Base-by-base conservation (phyloP, 164 flowering plant species). In the Litsea cubeba region DNA sequence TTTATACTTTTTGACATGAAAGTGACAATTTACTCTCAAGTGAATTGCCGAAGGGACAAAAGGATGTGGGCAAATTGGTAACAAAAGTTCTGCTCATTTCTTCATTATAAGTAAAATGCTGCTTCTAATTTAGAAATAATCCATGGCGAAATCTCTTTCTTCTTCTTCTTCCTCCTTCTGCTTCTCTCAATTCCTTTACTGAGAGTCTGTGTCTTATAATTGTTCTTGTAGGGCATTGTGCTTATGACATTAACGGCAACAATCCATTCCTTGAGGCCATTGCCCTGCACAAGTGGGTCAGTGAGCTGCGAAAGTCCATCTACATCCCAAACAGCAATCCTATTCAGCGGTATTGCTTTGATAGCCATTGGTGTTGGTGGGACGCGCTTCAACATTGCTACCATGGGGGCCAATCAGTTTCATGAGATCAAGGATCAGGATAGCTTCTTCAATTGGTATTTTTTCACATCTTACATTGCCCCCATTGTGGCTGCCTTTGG, bases 381-480 rank as follows among this genome's bases (percentile, higher is more conserved):
- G 22, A 74, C 85, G 3, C 82, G 88, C 12, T 86, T 80, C 60
- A 82, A 80, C 0, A 30, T 70, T 1, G 88, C 82, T 1, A 75
- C 87, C 5, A 73, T 87, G 76, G 93, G 89, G 24, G 90, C 88
- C 0, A 71, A 82, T 28, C 90, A 86, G 74, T 81, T 84, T 15
- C 76, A 80, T 2, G 84, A 76, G 24, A 15, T 78, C 6, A 63
- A 77, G 17, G 74, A 85, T 26, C 85, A 76, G 57, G 77, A 51
- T 1, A 72, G 14, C 15, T 88, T 85, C 87, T 88, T 90, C 79
- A 87, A 86, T 46, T 87, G 88, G 90, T 88, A 62, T 49, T 81
- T 86, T 67, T 46, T 87, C 67, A 69, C 78, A 2, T 2, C 75
- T 5, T 82, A 85, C 57, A 7, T 67, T 0, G 62, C 77, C 15